Conservation (phyloP, 352 stramenopile species). For the Pythium rishiriense region DNA sequence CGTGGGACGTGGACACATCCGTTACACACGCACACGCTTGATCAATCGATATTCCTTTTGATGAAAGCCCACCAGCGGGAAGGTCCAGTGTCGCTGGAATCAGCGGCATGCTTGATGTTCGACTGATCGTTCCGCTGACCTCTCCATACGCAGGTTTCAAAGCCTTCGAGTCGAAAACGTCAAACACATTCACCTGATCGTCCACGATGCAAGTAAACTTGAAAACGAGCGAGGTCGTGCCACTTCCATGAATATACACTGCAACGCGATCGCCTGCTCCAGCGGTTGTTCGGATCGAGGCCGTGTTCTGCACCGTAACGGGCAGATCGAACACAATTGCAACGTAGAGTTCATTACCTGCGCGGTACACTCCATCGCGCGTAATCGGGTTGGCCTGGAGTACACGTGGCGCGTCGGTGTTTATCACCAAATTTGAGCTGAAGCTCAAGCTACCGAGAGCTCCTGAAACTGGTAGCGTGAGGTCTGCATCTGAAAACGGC, state of each 20-base stretch:
- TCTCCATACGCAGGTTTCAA: constrained; percentile 45
- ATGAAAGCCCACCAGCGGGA: constrained; percentile 37
- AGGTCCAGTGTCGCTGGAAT: constrained; percentile 44
- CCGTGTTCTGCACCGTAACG: constrained; percentile 36
- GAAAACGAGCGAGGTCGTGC: constrained; percentile 53
- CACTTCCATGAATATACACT: constrained; percentile 46
- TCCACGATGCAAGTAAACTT: constrained; percentile 34
- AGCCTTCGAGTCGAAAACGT: constrained; percentile 35
- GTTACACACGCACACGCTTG: constrained; percentile 41
- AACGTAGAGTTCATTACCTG: constrained; percentile 47
- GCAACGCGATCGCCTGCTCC: constrained; percentile 36
- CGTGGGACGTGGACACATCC: constrained; percentile 42
- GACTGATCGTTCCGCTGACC: constrained; percentile 49
- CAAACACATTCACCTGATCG: constrained; percentile 48
- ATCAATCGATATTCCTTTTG: constrained; percentile 60
- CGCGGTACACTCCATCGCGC: constrained; percentile 59
- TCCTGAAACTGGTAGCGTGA: constrained; percentile 48
- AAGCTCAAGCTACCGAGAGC: constrained; percentile 40
- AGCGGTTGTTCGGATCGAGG: constrained; percentile 45
- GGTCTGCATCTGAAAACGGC: constrained; percentile 48
- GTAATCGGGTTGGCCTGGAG: constrained; percentile 48
- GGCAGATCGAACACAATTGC: constrained; percentile 52
- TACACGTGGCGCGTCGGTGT: constrained; percentile 47
- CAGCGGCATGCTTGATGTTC: constrained; percentile 37
- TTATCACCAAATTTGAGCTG: constrained; percentile 41